Evolutionary conservation across 169 alveolate species (phyloP).

Genomic region (Eimeria acervulina): DNA sequence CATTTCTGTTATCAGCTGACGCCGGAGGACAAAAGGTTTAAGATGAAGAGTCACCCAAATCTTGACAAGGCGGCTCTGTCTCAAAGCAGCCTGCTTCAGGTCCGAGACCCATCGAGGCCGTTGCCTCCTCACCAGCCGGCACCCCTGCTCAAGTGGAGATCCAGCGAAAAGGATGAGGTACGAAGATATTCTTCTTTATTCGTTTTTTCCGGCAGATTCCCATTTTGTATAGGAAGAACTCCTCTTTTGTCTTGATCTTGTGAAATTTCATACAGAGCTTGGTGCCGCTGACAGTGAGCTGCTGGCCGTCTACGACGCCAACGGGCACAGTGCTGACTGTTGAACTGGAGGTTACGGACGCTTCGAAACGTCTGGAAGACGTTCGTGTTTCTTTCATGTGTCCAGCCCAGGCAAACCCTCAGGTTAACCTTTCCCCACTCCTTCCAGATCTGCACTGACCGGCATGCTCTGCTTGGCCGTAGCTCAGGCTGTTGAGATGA

Average conservation of each 20-base stretch:
- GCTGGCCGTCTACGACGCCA: conserved; percentile 81
- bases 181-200: neutral
- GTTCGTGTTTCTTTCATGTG: conserved; percentile 74
- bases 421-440: neutral
- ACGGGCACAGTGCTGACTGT: conserved; percentile 73
- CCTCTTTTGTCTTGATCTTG: neutral
- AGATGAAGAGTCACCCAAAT: conserved; percentile 85
- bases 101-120: conserved; percentile 82
- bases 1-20: conserved; percentile 51
- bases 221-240: neutral
- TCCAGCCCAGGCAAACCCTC: conserved; percentile 74
- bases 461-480: too few relatives aligned
- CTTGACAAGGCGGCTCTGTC: conserved; percentile 83
- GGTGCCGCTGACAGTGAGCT: conserved; percentile 81
- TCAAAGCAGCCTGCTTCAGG: conserved; percentile 82
- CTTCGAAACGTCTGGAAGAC: conserved; percentile 54
- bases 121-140: conserved; percentile 83
- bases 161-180: conserved; percentile 74
- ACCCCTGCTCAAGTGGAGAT: conserved; percentile 84
- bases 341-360: conserved; percentile 76
- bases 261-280: conserved; percentile 42
- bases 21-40: conserved; percentile 85
- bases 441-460: neutral
- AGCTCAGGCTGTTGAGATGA: neutral
- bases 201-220: neutral